Evolutionary conservation across 176 grass and related monocot genomes (phyloP).

Genomic region (Carex pumila): DNA sequence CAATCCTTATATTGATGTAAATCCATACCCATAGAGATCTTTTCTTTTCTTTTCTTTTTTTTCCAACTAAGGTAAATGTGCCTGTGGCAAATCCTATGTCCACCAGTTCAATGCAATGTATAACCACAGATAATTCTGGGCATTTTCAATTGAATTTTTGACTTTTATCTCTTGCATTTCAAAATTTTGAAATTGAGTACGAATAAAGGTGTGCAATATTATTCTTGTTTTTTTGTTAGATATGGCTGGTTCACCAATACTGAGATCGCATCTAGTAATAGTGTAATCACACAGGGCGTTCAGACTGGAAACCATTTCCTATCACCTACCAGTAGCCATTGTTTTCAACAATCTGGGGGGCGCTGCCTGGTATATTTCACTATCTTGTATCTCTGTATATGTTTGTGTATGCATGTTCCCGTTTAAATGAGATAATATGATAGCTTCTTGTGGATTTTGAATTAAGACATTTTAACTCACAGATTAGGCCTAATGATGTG

Average conservation of each 20-base stretch:
- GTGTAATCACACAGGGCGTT: slow-evolving; percentile 41
- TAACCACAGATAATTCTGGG: background rate
- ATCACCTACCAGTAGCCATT: slow-evolving; percentile 6
- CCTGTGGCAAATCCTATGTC: background rate
- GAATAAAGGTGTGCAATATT: background rate
- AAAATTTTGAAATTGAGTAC: background rate
- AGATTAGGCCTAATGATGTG: slow-evolving; percentile 27
- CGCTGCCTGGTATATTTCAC: slow-evolving; percentile 19
- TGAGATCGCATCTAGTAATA: slow-evolving; percentile 53
- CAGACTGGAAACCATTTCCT: slow-evolving; percentile 24
- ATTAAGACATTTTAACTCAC: slow-evolving; percentile 15
- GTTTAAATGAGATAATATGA: background rate
- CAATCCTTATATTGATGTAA: background rate
- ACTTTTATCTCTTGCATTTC: background rate
- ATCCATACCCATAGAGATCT: background rate
- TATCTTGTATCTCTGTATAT: background rate
- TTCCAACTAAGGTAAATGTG: background rate
- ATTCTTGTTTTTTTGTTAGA: slow-evolving; percentile 38
- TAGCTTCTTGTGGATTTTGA: background rate
- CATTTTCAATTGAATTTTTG: background rate
- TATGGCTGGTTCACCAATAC: slow-evolving; percentile 86
- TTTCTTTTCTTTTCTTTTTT: background rate
- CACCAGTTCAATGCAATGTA: background rate
- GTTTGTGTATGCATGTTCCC: background rate
- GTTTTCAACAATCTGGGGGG: slow-evolving; percentile 25